Evolutionary conservation across 1,139 yeast genomes (phyloP), one percentile per base, ranked within the genome.

Genomic region (Debaryomycetaceae sp.): DNA sequence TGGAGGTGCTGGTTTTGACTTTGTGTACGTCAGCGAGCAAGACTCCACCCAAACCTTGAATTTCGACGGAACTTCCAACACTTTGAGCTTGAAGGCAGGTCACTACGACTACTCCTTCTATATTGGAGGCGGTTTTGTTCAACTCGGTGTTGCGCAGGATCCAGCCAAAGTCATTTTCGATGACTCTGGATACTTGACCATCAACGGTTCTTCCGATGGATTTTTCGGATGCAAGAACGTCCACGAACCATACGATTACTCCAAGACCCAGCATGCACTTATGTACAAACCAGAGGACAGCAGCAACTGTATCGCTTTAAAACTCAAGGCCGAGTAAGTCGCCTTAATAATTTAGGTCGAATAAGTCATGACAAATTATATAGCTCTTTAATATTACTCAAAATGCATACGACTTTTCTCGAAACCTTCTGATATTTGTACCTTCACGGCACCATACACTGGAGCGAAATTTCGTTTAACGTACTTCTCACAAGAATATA

Each of bases 1-100:
- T 57, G 81, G 75, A 60, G 85, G 85, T 58, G 84, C 85, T 40
- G 85, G 76, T 48, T 61, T 77, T 13, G 8, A 34, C 22, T 34
- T 9, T 34, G 36, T 34, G 4, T 34, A 9, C 13, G 36, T 34
- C 22, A 17, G 8, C 36, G 36, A 17, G 2, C 9, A n/a, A 7
- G 4, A 2, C 17, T 9, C 13, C 8, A 34, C 36, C 13, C 36
- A 34, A 34, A 13, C 8, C 9, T 34, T 34, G 17, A 34, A 34
- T 17, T 34, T 9, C 13, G 22, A 34, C 22, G 8, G 8, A 17
- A 34, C 8, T 7, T 34, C 36, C 17, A 34, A 34, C 3, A 34
- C 36, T 13, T 34, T 34, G 36, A 13, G 22, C 13, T 3, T 34
- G 8, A n/a, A 13, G 9, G 8, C 36, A 13, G 36, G 36, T n/a